Base-by-base conservation (phyloP, 768 basidiomycete species). In the Sarcodon sp. region DNA sequence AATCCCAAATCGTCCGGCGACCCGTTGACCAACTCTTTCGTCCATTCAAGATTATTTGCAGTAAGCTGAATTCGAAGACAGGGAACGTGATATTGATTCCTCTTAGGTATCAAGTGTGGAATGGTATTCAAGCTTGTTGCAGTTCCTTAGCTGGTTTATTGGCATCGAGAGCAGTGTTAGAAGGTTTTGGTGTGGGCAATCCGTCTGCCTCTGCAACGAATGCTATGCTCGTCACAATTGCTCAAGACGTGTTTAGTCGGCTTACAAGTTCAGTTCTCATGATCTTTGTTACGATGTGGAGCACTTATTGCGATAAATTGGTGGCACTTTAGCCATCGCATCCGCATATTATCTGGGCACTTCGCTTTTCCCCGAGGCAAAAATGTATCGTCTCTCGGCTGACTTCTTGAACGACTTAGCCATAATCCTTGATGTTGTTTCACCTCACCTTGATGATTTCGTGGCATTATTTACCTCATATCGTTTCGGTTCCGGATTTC, bases 121-220 rank as follows among this genome's bases (percentile, higher is more conserved):
- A 84, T 52, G 77, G 77, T 0, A 48, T 80, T 4, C 83, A 84
- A 60, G 78, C 80, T 3, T 83, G 82, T 53, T 83, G 79, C 56
- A 83, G 76, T 55, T 80, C 82, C 0, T 61, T 84, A 2, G 75
- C 80, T 0, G 69, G 77, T 0, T 63, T 84, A 27, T 55, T 84
- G 15, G 77, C 83, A 0, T 82, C 81, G 6, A 67, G 82, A 53
- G 81, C 82, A 12, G 72, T 79, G 3, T 64, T 86, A 6, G 78
- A 84, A 70, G 82, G 81, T 79, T 44, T 33, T 50, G 83, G 83
- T 4, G 81, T 84, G n/a, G 83, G 83, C 0, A 69, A 82, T 48
- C 71, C 80, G 5, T 73, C 74, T 9, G 79, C 77, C 4, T 78
- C 79, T 1, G 75, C 82, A 4, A 84, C 81, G 0, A 59, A 81